A percentile compares a stretch with the other conserved stretches of the same genome.
phyloP scores from a whole-genome alignment of 768 basidiomycete species.

The Boletus rubroflammeus region DNA sequence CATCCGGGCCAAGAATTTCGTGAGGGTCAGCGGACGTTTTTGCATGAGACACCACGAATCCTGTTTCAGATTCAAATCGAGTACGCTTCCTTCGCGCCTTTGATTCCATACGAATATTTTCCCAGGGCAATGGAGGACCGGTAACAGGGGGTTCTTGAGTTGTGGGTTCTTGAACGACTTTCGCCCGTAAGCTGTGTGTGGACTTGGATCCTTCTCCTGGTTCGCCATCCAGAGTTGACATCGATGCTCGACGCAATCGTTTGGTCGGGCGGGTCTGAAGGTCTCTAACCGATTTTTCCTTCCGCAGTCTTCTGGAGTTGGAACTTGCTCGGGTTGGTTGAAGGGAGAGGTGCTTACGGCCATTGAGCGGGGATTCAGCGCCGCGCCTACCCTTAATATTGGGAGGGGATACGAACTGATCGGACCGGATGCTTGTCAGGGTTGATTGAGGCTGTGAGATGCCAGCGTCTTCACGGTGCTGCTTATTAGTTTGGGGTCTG shows the following conservation, averaged over 20 bases:
- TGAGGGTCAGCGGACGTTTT: not conserved
- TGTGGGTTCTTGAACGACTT: not conserved
- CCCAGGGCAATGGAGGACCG: not conserved
- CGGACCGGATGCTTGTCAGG: not conserved
- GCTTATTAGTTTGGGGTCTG: not conserved
- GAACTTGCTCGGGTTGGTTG: not conserved
- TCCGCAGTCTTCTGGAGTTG: not conserved
- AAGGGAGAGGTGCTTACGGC: not conserved
- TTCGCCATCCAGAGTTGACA: not conserved
- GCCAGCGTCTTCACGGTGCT: not conserved
- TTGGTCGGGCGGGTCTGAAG: constrained; percentile 7
- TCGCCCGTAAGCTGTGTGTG: not conserved
- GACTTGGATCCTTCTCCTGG: not conserved
- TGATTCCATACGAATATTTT: not conserved
- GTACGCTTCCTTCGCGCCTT: constrained; percentile 16
- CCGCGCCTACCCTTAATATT: not conserved
- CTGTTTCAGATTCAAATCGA: constrained; percentile 17
- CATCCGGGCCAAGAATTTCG: constrained; percentile 17
- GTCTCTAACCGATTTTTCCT: not conserved
- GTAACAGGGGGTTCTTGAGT: not conserved
- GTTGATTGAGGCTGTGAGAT: not conserved
- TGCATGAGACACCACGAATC: not conserved
- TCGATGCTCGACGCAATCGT: constrained; percentile 11
- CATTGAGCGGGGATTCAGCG: not conserved
- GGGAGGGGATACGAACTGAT: not conserved